Conservation (phyloP, 2,329 filamentous ascomycete species). For the Penicillium thymicola region DNA sequence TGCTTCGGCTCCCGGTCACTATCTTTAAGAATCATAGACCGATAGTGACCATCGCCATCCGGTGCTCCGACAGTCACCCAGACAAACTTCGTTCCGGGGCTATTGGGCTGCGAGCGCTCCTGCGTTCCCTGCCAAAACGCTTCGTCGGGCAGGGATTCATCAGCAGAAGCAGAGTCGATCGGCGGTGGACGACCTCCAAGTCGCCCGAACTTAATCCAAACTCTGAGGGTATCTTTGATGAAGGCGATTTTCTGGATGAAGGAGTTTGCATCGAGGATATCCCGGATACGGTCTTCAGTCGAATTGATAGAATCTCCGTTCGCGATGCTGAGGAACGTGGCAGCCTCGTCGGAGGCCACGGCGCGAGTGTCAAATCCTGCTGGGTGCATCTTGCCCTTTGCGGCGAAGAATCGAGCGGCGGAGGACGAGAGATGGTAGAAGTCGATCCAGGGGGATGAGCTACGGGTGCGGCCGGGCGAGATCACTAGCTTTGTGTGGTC, state of each 20-base stretch:
- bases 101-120: conserved; percentile 40
- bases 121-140: conserved; percentile 44
- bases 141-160: conserved; percentile 22
- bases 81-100: conserved; percentile 49
- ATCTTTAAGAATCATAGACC: conserved; percentile 37
- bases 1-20: conserved; percentile 17
- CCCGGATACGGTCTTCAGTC: conserved; percentile 37
- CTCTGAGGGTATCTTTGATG: conserved; percentile 40
- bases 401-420: conserved; percentile 43
- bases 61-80: conserved; percentile 52
- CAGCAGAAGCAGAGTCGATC: conserved; percentile 8
- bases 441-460: conserved; percentile 44
- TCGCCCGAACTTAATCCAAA: conserved; percentile 39
- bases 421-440: conserved; percentile 49
- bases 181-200: conserved; percentile 34
- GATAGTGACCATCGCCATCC: conserved; percentile 46
- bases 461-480: conserved; percentile 39
- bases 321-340: conserved; percentile 41
- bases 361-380: conserved; percentile 44
- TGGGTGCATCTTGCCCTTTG: conserved; percentile 43
- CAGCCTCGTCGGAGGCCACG: conserved; percentile 41
- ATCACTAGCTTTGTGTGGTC: conserved; percentile 53
- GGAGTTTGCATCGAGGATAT: conserved; percentile 45
- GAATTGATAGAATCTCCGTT: conserved; percentile 34
- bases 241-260: conserved; percentile 45